Conservation (phyloP, 1,284 basidiomycete species). For the Cutaneotrichosporon spelunceum region DNA sequence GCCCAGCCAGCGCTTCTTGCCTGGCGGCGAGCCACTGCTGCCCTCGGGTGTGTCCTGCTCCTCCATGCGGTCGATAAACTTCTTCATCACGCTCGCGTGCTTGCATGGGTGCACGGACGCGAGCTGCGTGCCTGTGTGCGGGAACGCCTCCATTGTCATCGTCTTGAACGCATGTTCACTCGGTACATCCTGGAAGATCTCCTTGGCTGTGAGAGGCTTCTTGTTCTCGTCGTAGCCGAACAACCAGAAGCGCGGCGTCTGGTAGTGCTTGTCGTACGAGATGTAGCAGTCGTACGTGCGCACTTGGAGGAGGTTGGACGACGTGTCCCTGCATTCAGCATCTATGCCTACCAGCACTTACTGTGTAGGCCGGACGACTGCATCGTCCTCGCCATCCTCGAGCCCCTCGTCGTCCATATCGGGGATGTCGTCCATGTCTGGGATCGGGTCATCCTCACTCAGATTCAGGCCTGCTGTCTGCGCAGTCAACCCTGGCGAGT, state of each 20-base stretch:
- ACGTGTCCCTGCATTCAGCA: slow-evolving; percentile 6
- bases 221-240: slow-evolving; percentile 95
- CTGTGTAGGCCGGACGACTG: slow-evolving; percentile 39
- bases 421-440: slow-evolving; percentile 85
- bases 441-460: slow-evolving; percentile 57
- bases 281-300: slow-evolving; percentile 99
- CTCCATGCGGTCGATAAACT: slow-evolving; percentile 98
- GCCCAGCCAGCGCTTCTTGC: slow-evolving; percentile 72
- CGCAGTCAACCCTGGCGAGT: slow-evolving; percentile 33
- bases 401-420: slow-evolving; percentile 82
- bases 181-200: slow-evolving; percentile 97
- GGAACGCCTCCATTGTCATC: slow-evolving; percentile 97
- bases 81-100: slow-evolving; percentile 99
- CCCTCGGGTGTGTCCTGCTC: slow-evolving; percentile 59
- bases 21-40: slow-evolving; percentile 26
- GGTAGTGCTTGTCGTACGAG: slow-evolving; percentile 97
- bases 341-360: background rate
- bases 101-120: slow-evolving; percentile 98
- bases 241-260: slow-evolving; percentile 91
- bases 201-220: slow-evolving; percentile 74
- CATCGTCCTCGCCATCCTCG: slow-evolving; percentile 69
- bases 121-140: slow-evolving; percentile 78
- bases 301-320: slow-evolving; percentile 80
- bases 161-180: slow-evolving; percentile 98
- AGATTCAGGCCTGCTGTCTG: slow-evolving; percentile 53